Evolutionary conservation across 202 grass and related monocot genomes (phyloP).

Genomic region (Zoysia matrella): DNA sequence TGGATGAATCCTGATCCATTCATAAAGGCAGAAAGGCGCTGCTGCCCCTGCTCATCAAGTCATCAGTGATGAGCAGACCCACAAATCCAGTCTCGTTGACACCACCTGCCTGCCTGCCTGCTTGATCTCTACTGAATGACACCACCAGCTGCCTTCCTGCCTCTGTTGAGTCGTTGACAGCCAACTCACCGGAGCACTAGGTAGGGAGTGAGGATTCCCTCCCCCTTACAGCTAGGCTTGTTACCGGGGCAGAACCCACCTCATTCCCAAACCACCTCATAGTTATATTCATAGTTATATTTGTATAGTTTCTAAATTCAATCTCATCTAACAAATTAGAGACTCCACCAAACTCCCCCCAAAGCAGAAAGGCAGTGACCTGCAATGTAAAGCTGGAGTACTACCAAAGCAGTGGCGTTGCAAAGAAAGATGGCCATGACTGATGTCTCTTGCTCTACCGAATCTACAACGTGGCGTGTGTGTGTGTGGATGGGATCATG

Average conservation of each 20-base stretch:
- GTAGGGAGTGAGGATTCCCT: background rate
- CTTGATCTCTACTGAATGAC: background rate
- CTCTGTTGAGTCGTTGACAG: slow-evolving; percentile 12
- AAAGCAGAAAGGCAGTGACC: background rate
- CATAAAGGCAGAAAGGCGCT: slow-evolving; percentile 44
- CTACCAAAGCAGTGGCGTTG: background rate
- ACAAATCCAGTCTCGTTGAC: slow-evolving; percentile 4
- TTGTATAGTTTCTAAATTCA: too few species aligned
- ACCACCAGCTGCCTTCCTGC: background rate
- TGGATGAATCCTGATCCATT: slow-evolving; percentile 9
- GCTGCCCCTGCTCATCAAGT: background rate
- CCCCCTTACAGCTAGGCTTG: background rate
- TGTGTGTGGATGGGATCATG: background rate
- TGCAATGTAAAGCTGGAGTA: background rate
- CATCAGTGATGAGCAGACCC: slow-evolving; percentile 3
- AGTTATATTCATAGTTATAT: too few species aligned
- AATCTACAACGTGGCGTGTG: background rate
- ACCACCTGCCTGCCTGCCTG: background rate
- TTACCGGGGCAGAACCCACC: too few species aligned
- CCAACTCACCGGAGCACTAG: background rate
- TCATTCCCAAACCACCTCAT: too few species aligned
- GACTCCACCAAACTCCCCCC: too few species aligned
- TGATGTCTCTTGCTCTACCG: background rate
- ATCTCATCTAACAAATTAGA: too few species aligned
- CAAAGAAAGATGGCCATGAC: slow-evolving; percentile 32